Conservation (phyloP, 2,329 filamentous ascomycete genomes). For the Cladosporium austrohemisphaericum region DNA sequence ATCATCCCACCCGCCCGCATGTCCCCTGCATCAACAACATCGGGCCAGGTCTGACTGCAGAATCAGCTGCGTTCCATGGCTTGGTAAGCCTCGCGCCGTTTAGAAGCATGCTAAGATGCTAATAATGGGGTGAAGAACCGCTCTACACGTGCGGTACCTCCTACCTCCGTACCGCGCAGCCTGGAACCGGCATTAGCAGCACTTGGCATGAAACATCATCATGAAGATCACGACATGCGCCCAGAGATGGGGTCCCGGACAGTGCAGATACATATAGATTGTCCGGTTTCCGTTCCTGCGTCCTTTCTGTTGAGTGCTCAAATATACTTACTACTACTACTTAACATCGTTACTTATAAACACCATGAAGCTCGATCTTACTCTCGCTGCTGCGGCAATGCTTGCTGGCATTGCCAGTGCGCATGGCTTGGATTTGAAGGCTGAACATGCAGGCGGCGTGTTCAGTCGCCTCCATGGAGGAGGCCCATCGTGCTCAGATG, state of each 20-base stretch:
- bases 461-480: conserved; percentile 16
- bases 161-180: neutral
- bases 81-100: neutral
- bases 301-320: neutral
- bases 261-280: neutral
- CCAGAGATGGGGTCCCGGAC: conserved; percentile 2
- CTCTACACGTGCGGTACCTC: neutral
- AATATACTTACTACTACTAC: too few species aligned
- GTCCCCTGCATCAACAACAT: neutral
- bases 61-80: neutral
- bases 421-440: conserved; percentile 18
- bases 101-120: neutral
- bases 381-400: conserved; percentile 2
- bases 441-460: conserved; percentile 22
- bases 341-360: neutral
- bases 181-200: neutral
- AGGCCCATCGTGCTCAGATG: conserved; percentile 11
- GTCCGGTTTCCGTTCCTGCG: neutral
- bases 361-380: conserved; percentile 9
- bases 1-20: neutral
- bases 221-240: conserved; percentile 7
- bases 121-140: neutral
- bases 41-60: neutral
- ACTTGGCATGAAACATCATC: conserved; percentile 12
- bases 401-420: conserved; percentile 17